Base-by-base conservation (phyloP, 108 stramenopile genomes). In the Cafeteria roenbergensis region DNA sequence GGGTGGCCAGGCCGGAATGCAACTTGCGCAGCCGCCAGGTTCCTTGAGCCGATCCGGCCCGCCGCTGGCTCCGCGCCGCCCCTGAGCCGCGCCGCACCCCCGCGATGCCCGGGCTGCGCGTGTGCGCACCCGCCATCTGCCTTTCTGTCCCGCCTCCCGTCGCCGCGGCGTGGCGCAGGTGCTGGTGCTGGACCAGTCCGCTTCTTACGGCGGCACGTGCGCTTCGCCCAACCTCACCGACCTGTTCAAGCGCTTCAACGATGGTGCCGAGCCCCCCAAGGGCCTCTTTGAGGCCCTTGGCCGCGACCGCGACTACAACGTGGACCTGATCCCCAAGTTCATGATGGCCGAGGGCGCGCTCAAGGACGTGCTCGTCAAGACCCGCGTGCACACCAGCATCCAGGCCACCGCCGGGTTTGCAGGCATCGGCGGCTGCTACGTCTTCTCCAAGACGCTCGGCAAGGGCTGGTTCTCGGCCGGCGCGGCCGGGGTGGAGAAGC, bases 271-370 rank as follows among this genome's bases (percentile, higher is more conserved):
- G 64, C 26, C 48, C 1, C 25, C 42, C 8, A 12, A 31, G 1
- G 50, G 33, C n/a, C 22, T 37, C 64, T 52, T 64, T 6, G 32
- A 64, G 33, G 28, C 26, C 64, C 76, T 93, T 35, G 92, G 92
- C 31, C 81, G 80, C 60, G 71, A 71, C 24, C 67, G 67, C 31
- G 95, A 97, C 75, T 99, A 92, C 81, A 94, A 94, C 73, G 90
- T 96, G 27, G 97, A 99, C 84, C 83, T 95, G 42, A 88, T 97
- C 65, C 94, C 94, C 27, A 99, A 99, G 78, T 94, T 96, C 78
- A 93, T 99, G 77, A 97, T 99, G 95, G 94, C 97, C 17, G 89
- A 89, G 68, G 97, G 97, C 32, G 93, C 93, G 64, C 84, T 99
- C 30, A 95, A 94, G 50, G 93, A 99, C 77, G 94, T 97, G 88